Conservation (phyloP, 2,329 filamentous ascomycete genomes). For the Aspergillus proliferans region DNA sequence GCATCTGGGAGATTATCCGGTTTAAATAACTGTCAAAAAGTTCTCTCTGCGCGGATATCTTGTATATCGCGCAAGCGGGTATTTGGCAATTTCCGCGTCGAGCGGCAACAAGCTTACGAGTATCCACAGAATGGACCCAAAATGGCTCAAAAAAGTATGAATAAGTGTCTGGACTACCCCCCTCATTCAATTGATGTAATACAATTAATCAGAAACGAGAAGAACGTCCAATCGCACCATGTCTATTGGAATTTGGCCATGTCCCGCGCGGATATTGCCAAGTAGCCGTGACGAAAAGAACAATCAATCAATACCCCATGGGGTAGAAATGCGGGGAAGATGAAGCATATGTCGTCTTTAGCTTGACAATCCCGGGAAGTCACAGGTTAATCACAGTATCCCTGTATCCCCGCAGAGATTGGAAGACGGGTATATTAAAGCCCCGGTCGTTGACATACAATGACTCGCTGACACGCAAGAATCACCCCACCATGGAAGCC, state of each 20-base stretch:
- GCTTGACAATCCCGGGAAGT: background rate
- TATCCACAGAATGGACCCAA: no score
- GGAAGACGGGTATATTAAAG: background rate
- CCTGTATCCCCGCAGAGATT: background rate
- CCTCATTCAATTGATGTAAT: no score
- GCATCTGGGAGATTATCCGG: background rate
- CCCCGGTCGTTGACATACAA: background rate
- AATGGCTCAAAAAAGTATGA: no score
- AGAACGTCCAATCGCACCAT: no score
- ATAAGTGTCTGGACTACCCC: no score
- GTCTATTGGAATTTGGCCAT: no score
- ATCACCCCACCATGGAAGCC: no score
- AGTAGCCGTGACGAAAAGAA: background rate
- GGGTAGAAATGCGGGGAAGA: background rate
- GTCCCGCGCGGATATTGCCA: conserved; percentile 1
- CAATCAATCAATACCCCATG: background rate
- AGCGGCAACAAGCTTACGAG: no score
- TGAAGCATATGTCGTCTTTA: background rate
- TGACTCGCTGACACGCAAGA: no score
- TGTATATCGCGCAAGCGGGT: background rate
- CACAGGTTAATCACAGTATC: no score
- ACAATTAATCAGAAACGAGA: no score
- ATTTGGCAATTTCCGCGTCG: background rate
- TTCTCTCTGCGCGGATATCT: background rate
- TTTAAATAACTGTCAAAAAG: background rate